Percentiles rank a stretch among this genome's conserved stretches.
These are phyloP conservation scores for Pythium pyrilobum DNA, from an alignment of 352 stramenopile species.

Conservation along the genomic window DNA sequence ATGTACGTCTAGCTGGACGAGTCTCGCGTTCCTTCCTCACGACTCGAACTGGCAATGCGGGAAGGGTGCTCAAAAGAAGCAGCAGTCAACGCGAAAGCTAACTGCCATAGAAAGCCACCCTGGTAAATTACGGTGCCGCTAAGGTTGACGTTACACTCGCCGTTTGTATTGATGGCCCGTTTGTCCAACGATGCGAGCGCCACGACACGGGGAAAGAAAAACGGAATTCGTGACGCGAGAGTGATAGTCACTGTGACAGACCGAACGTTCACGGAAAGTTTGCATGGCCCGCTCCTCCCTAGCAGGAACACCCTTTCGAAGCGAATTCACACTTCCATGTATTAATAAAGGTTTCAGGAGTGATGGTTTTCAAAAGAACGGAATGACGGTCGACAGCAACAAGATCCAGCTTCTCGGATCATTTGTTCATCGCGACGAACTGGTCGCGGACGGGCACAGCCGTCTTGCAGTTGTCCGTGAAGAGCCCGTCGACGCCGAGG, in stretches of 20 bases:
- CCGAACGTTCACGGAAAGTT: constrained; percentile 29
- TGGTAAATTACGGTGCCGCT: constrained; percentile 3
- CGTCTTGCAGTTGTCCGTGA: constrained; percentile 35
- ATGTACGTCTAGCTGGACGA: neutral
- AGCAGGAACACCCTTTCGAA: neutral
- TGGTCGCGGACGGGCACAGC: constrained; percentile 16
- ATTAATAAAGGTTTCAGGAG: neutral
- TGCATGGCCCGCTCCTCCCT: constrained; percentile 12
- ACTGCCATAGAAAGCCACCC: neutral
- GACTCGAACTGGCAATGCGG: constrained; percentile 4
- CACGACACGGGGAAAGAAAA: constrained; percentile 1
- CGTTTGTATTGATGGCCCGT: constrained; percentile 1
- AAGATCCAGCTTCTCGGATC: neutral
- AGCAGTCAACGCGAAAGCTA: constrained; percentile 5
- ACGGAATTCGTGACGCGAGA: neutral
- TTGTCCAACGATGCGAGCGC: neutral
- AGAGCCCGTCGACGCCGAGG: constrained; percentile 55
- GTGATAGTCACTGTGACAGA: constrained; percentile 21
- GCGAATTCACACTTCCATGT: neutral
- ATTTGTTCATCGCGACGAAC: constrained; percentile 8
- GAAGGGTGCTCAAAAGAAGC: constrained; percentile 9
- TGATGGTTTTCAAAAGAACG: neutral
- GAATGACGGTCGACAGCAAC: constrained; percentile 8
- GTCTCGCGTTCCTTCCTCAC: neutral
- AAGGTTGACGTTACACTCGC: constrained; percentile 7